Conservation (phyloP, 192 early-diverging fungal genomes). For the Coemansia sp. region DNA sequence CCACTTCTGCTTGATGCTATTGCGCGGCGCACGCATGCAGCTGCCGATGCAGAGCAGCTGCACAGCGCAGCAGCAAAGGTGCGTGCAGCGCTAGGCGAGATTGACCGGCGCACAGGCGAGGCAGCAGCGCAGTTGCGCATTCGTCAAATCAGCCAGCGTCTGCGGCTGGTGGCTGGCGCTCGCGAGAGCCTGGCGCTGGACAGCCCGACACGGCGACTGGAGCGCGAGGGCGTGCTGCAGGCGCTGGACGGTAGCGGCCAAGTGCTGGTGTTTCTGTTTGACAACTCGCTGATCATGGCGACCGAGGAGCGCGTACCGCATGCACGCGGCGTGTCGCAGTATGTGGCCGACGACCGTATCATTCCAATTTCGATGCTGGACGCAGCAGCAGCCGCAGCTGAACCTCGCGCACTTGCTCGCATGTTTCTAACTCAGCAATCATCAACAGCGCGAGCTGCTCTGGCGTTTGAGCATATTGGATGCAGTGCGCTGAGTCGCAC, state of each 20-base stretch:
- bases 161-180: constrained; percentile 31
- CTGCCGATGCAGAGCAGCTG: constrained; percentile 44
- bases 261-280: constrained; percentile 52
- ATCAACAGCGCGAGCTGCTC: not conserved
- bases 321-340: constrained; percentile 40
- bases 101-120: constrained; percentile 48
- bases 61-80: constrained; percentile 29
- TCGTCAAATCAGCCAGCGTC: constrained; percentile 46
- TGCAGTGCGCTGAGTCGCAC: constrained; percentile 47
- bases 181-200: constrained; percentile 50
- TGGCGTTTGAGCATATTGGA: constrained; percentile 48
- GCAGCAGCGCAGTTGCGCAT: constrained; percentile 35
- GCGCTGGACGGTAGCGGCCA: constrained; percentile 16
- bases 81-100: constrained; percentile 30
- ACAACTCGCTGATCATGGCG: constrained; percentile 53
- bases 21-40: constrained; percentile 67
- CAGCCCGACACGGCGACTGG: constrained; percentile 28
- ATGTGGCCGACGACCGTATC: constrained; percentile 46
- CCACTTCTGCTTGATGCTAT: constrained; percentile 78
- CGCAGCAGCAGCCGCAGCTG: constrained; percentile 19
- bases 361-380: constrained; percentile 55
- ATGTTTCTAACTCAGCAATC: constrained; percentile 30
- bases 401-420: constrained; percentile 24
- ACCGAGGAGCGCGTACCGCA: constrained; percentile 35
- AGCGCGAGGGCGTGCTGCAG: constrained; percentile 40